Percentiles rank a stretch among this genome's conserved stretches.
Evolutionary conservation across 495 filamentous ascomycete species (phyloP).

Genomic region (Podospora pseudocomata): DNA sequence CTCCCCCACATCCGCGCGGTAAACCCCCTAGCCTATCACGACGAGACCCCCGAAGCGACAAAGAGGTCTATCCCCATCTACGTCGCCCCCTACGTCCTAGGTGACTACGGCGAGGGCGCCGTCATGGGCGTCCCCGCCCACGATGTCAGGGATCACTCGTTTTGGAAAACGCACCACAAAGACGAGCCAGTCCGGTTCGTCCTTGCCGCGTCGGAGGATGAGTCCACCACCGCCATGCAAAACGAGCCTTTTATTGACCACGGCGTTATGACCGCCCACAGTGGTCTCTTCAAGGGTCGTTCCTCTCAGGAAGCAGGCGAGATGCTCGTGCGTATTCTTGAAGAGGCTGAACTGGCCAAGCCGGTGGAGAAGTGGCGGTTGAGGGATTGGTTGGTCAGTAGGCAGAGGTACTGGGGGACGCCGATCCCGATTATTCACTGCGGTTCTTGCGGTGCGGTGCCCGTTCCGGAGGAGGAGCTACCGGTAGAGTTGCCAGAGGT

Average conservation of each 20-base stretch:
- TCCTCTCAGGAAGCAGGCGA: conserved; percentile 60
- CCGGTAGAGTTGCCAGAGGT: conserved; percentile 74
- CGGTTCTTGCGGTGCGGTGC: conserved; percentile 67
- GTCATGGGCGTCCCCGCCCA: conserved; percentile 92
- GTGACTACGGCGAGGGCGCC: conserved; percentile 81
- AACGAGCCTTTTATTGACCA: conserved; percentile 55
- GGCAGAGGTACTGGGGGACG: conserved; percentile 87
- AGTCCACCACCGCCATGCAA: conserved; percentile 36
- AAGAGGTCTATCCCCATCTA: conserved; percentile 65
- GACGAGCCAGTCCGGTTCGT: conserved; percentile 51
- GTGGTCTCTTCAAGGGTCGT: conserved; percentile 56
- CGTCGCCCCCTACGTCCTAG: conserved; percentile 79
- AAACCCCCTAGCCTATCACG: conserved; percentile 63
- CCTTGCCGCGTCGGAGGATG: conserved; percentile 50
- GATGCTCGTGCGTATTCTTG: conserved; percentile 57
- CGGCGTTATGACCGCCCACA: conserved; percentile 62
- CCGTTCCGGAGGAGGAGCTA: conserved; percentile 70
- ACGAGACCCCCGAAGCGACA: conserved; percentile 45
- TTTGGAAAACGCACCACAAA: conserved; percentile 67
- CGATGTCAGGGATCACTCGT: conserved; percentile 69
- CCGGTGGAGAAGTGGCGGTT: conserved; percentile 68
- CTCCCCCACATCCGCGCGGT: conserved; percentile 57
- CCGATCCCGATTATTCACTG: conserved; percentile 91
- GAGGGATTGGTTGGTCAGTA: conserved; percentile 82
- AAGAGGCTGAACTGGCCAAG: conserved; percentile 52